Percentiles rank a stretch among this genome's conserved stretches.
These are phyloP conservation scores for Cnidoscolus chayamansa DNA, from an alignment of 441 rosid species.

Conservation along the genomic window DNA sequence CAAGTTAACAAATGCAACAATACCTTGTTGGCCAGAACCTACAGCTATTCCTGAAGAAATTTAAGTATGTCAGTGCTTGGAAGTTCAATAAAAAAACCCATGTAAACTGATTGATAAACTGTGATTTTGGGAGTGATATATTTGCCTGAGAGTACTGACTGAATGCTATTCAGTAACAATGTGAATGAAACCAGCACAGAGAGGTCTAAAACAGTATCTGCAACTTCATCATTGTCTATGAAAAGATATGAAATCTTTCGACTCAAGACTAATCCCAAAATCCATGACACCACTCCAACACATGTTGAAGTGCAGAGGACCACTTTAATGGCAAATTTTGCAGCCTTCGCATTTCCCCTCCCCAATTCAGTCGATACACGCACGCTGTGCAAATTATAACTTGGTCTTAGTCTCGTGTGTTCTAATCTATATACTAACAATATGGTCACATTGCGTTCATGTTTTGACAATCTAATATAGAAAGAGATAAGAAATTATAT, in stretches of 20 bases:
- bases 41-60: slow-evolving; percentile 49
- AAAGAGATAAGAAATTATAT: too few relatives aligned
- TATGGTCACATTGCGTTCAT: too few relatives aligned
- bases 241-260: slow-evolving; percentile 31
- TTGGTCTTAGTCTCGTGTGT: too few relatives aligned
- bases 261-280: slow-evolving; percentile 30
- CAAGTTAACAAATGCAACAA: slow-evolving; percentile 51
- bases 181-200: slow-evolving; percentile 42
- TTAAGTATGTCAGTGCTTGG: not conserved
- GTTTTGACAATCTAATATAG: too few relatives aligned
- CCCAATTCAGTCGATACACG: slow-evolving; percentile 50
- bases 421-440: too few relatives aligned
- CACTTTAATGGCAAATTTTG: slow-evolving; percentile 35
- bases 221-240: slow-evolving; percentile 33
- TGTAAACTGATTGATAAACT: not conserved
- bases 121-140: not conserved
- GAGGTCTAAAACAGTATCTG: slow-evolving; percentile 34
- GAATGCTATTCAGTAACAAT: slow-evolving; percentile 37
- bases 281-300: slow-evolving; percentile 32
- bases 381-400: slow-evolving; percentile 28
- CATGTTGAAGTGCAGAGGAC: slow-evolving; percentile 12
- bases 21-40: slow-evolving; percentile 59
- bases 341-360: slow-evolving; percentile 34
- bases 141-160: slow-evolving; percentile 22
- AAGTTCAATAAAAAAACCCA: not conserved